Conservation (phyloP, 768 basidiomycete species). For the Hygrocybe punicea region DNA sequence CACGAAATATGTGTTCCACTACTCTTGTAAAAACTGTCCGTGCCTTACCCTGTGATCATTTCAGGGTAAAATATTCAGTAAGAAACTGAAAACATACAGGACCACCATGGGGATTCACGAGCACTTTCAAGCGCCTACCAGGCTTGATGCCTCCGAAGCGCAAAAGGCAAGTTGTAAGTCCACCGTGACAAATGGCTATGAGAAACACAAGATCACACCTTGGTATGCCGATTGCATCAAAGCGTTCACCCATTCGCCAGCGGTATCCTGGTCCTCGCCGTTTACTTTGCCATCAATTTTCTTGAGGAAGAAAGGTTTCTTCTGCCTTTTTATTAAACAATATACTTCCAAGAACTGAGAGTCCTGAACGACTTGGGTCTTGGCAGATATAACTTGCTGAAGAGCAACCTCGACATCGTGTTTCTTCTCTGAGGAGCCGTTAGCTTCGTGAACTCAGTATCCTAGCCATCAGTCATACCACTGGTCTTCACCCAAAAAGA, state of each 20-base stretch:
- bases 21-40: constrained; percentile 48
- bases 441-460: background rate
- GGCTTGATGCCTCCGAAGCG: constrained; percentile 50
- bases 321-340: constrained; percentile 48
- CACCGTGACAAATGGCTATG: too few species aligned
- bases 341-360: constrained; percentile 44
- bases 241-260: constrained; percentile 50
- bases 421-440: background rate
- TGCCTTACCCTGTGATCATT: constrained; percentile 55
- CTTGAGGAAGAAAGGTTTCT: constrained; percentile 37
- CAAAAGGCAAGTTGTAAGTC: background rate
- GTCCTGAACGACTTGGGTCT: constrained; percentile 28
- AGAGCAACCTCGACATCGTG: constrained; percentile 37
- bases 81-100: constrained; percentile 43
- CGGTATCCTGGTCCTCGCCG: constrained; percentile 32
- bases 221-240: constrained; percentile 60
- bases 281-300: constrained; percentile 44
- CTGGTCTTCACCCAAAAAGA: constrained; percentile 8
- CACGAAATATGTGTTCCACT: constrained; percentile 69
- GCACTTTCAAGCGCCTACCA: constrained; percentile 54
- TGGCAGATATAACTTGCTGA: constrained; percentile 56
- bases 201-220: constrained; percentile 40
- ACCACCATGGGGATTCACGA: constrained; percentile 83
- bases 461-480: background rate
- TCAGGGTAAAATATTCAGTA: background rate